These are phyloP conservation scores for Cerrena zonata DNA, from an alignment of 1,284 basidiomycete species.

Conservation along the genomic window DNA sequence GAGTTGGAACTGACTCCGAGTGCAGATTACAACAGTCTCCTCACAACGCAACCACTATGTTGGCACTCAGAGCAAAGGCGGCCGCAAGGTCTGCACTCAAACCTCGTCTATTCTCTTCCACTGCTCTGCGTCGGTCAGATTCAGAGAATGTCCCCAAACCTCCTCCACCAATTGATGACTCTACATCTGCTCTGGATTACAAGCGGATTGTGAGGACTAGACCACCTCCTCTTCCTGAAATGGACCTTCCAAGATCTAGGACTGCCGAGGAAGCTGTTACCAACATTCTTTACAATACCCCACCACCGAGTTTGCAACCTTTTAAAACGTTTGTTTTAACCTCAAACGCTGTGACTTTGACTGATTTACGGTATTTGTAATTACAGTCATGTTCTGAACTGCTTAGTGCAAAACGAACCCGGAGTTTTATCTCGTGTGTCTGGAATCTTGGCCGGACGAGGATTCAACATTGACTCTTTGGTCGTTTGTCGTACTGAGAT, in stretches of 20 bases:
- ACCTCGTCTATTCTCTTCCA: conserved; percentile 3
- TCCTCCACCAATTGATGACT: conserved; percentile 76
- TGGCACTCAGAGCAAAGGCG: conserved; percentile 3
- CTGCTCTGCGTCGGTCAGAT: conserved; percentile 1
- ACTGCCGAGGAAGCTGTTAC: conserved; percentile 91
- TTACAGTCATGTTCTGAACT: conserved; percentile 90
- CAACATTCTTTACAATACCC: conserved; percentile 94
- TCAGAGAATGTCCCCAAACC: conserved; percentile 35
- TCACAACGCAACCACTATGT: conserved; percentile 1
- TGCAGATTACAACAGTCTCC: not conserved
- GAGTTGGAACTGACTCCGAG: conserved; percentile 1
- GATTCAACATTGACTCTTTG: conserved; percentile 98
- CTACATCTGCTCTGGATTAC: conserved; percentile 92
- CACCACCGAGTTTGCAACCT: conserved; percentile 85
- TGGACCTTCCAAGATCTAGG: conserved; percentile 68
- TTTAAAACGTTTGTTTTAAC: conserved; percentile 74
- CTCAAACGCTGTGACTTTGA: not conserved
- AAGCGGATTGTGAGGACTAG: conserved; percentile 68
- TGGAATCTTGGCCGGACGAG: conserved; percentile 92
- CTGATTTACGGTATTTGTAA: not conserved
- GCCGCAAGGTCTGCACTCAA: not conserved
- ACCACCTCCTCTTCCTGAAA: conserved; percentile 73
- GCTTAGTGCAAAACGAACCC: conserved; percentile 98
- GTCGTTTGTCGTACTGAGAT: conserved; percentile 99
- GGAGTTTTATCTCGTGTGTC: conserved; percentile 97